Evolutionary conservation across 257 asterid species (phyloP).

Genomic region (Capsicum baccatum): DNA sequence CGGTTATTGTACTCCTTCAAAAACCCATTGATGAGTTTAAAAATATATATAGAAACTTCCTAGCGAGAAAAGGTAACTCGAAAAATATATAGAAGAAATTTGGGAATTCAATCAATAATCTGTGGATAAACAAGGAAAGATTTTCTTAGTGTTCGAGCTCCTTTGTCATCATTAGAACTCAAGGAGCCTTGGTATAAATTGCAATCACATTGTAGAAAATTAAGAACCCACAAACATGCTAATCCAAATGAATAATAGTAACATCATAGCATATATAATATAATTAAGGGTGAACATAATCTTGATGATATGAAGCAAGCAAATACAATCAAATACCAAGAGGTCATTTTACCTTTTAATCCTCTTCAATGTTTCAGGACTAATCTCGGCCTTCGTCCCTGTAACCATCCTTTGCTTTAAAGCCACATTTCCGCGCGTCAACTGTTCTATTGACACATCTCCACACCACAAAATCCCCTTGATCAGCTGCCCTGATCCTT

Average conservation of each 20-base stretch:
- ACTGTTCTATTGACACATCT: conserved; percentile 79
- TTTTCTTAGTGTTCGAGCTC: background rate
- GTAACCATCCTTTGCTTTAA: conserved; percentile 73
- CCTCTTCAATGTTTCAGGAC: conserved; percentile 80
- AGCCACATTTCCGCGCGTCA: conserved; percentile 81
- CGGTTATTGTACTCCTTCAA: background rate
- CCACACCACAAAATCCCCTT: conserved; percentile 98
- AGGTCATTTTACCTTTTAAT: conserved; percentile 63
- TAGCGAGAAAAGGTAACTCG: too few relatives aligned
- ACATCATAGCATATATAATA: conserved; percentile 18
- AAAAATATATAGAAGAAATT: too few relatives aligned
- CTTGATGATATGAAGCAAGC: background rate
- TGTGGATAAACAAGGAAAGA: background rate
- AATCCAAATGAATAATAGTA: background rate
- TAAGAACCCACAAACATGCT: background rate
- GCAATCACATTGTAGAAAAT: background rate
- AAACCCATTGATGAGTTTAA: too few relatives aligned
- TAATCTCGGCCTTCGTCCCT: conserved; percentile 58
- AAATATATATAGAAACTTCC: too few relatives aligned
- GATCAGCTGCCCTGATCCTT: conserved; percentile 88
- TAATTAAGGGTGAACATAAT: background rate
- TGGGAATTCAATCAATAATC: background rate
- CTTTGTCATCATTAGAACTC: too few relatives aligned
- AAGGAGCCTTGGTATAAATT: background rate
- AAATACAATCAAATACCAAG: background rate